Base-by-base conservation (phyloP, 2,329 filamentous ascomycete genomes). In the Phialophora expanda region DNA sequence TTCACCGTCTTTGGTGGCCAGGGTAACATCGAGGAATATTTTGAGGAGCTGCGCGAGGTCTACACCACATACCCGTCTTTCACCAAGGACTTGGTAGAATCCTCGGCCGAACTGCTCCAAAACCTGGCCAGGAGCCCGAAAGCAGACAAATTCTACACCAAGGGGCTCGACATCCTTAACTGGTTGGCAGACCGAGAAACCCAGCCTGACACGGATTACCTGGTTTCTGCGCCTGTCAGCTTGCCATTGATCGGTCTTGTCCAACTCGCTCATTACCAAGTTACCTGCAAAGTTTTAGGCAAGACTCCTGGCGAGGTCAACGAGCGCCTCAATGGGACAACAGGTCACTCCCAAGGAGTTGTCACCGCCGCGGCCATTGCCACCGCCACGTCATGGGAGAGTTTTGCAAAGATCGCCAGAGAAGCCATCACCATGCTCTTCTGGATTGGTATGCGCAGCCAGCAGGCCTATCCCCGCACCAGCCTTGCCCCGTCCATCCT, bases 11-110 rank as follows among this genome's bases (percentile, higher is more conserved):
- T 98, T 72, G 95, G 95, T 66, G 95, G 95, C 6, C 95, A 99
- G 78, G 95, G 95, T 73, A 99, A 99, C 79, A 98, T 99, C 70
- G 94, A 99, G 80, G 96, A 99, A 81, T 99, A 99, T 81, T 99
- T 99, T 75, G 94, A 99, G 73, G 95, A 99, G 82, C 86, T 99
- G 69, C 89, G 95, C 64, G 90, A 96, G 78, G 87, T 98, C 65
- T 94, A 94, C 82, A 88, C 85, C 74, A 97, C 93, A 66, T 99
- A 99, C 80, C 90, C 91, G 12, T 90, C 90, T 30, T 96, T 99
- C 72, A 88, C 97, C 4, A 90, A 92, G 72, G 92, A 96, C 71
- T 88, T 98, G 70, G 86, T 99, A 75, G 85, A 86, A 30, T 86
- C 88, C 26, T 89, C 93, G 7, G 93, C 95, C 14, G 90, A 96